phyloP scores from a whole-genome alignment of 2,329 filamentous ascomycete genomes.

The Monascus ruber region DNA sequence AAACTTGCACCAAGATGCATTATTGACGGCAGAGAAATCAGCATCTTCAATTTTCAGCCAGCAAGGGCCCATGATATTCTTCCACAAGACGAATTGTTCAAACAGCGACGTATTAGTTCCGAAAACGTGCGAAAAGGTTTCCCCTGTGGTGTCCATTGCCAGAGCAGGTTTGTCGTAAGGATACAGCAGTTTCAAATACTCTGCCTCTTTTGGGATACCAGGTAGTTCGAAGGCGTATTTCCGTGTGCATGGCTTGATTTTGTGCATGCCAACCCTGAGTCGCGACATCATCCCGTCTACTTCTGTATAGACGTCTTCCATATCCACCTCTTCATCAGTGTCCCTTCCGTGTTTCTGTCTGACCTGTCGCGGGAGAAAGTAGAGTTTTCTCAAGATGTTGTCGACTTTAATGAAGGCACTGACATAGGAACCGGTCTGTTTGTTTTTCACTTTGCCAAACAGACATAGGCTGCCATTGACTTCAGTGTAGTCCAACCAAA shows the following conservation, averaged over 20 bases:
- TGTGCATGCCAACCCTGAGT: constrained; percentile 77
- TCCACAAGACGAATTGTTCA: constrained; percentile 97
- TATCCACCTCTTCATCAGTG: constrained; percentile 67
- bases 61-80: constrained; percentile 97
- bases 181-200: constrained; percentile 94
- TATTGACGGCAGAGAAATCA: constrained; percentile 74
- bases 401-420: constrained; percentile 96
- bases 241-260: constrained; percentile 77
- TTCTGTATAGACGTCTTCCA: constrained; percentile 83
- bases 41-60: constrained; percentile 87
- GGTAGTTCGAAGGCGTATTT: constrained; percentile 95
- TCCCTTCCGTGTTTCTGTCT: constrained; percentile 50
- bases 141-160: constrained; percentile 58
- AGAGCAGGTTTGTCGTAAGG: constrained; percentile 75
- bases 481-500: constrained; percentile 95
- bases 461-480: constrained; percentile 83
- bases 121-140: constrained; percentile 91
- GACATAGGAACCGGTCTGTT: constrained; percentile 62
- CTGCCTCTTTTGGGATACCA: constrained; percentile 72
- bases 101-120: constrained; percentile 89
- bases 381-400: constrained; percentile 85
- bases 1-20: constrained; percentile 93
- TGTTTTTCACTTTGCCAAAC: constrained; percentile 93
- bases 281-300: constrained; percentile 80
- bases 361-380: constrained; percentile 71